These are phyloP conservation scores for Neurospora sp. DNA, from an alignment of 2,329 filamentous ascomycete genomes.

Conservation along the genomic window DNA sequence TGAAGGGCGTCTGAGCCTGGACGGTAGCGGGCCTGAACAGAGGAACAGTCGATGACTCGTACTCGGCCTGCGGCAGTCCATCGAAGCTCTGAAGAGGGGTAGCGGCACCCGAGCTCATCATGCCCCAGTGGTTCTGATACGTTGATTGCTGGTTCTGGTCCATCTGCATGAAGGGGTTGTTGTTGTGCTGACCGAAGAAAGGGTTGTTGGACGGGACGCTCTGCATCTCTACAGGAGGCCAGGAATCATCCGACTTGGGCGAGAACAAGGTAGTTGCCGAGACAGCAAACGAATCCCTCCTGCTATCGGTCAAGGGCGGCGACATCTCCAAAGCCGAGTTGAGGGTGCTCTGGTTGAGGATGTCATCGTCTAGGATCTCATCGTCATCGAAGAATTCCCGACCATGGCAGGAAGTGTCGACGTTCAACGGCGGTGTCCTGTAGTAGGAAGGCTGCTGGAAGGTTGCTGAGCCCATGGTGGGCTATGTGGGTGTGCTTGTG, in stretches of 20 bases:
- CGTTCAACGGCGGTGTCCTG: slow-evolving; percentile 35
- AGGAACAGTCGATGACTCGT: slow-evolving; percentile 35
- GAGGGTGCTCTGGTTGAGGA: slow-evolving; percentile 48
- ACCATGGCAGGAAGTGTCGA: slow-evolving; percentile 40
- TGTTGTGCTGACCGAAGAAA: slow-evolving; percentile 47
- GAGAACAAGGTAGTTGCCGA: slow-evolving; percentile 47
- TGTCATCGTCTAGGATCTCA: slow-evolving; percentile 52
- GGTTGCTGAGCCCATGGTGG: slow-evolving; percentile 38
- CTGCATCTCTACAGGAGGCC: slow-evolving; percentile 57
- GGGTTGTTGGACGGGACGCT: slow-evolving; percentile 54
- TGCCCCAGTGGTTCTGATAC: slow-evolving; percentile 47
- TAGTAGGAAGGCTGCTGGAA: slow-evolving; percentile 44
- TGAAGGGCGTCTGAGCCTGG: slow-evolving; percentile 45
- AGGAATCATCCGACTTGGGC: slow-evolving; percentile 50
- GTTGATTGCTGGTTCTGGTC: slow-evolving; percentile 38
- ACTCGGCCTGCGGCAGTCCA: slow-evolving; percentile 43
- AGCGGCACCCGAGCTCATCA: slow-evolving; percentile 59
- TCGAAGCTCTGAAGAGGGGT: slow-evolving; percentile 67
- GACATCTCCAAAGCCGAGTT: slow-evolving; percentile 56
- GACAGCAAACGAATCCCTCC: slow-evolving; percentile 54
- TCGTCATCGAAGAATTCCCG: slow-evolving; percentile 54
- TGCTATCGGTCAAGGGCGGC: slow-evolving; percentile 51
- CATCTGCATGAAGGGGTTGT: slow-evolving; percentile 60
- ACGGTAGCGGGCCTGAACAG: slow-evolving; percentile 40
- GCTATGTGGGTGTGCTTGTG: slow-evolving; percentile 12